Conservation (phyloP, 805 yeast genomes). For the Schwanniomyces sp. region DNA sequence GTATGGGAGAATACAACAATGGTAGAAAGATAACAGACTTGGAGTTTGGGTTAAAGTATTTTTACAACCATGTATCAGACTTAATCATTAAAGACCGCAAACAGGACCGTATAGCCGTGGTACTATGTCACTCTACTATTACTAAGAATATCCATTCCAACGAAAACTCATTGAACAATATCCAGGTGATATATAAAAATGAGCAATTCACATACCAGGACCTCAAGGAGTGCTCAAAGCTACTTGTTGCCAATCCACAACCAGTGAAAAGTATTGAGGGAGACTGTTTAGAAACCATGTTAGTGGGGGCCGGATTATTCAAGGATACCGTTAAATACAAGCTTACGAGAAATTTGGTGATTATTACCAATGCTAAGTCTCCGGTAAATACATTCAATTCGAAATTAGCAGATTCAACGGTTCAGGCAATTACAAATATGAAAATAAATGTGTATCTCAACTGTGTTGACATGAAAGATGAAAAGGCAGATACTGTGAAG, state of each 20-base stretch:
- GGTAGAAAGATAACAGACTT: slow-evolving; percentile 44
- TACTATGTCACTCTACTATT: slow-evolving; percentile 23
- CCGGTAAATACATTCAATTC: slow-evolving; percentile 13
- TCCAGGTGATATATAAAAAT: slow-evolving; percentile 17
- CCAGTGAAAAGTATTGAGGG: slow-evolving; percentile 12
- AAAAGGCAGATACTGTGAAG: slow-evolving; percentile 1
- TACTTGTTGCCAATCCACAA: slow-evolving; percentile 6
- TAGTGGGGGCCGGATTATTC: slow-evolving; percentile 36
- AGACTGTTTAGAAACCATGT: slow-evolving; percentile 28
- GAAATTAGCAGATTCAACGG: slow-evolving; percentile 9
- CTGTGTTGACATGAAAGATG: slow-evolving; percentile 9
- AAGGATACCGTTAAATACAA: slow-evolving; percentile 25
- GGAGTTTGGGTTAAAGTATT: slow-evolving; percentile 38
- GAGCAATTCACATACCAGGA: slow-evolving; percentile 17
- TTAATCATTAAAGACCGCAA: slow-evolving; percentile 28
- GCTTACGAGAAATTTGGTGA: slow-evolving; percentile 35
- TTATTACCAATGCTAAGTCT: slow-evolving; percentile 27
- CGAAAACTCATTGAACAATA: slow-evolving; percentile 15
- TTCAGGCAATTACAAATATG: slow-evolving; percentile 11
- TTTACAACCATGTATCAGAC: slow-evolving; percentile 36
- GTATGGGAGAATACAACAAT: slow-evolving; percentile 39
- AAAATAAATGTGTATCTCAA: slow-evolving; percentile 15
- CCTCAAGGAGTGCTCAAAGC: slow-evolving; percentile 10
- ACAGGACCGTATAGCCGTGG: slow-evolving; percentile 40
- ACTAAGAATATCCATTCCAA: slow-evolving; percentile 13